Evolutionary conservation across 305 asterid species (phyloP).

Genomic region (Solanum hybrid): DNA sequence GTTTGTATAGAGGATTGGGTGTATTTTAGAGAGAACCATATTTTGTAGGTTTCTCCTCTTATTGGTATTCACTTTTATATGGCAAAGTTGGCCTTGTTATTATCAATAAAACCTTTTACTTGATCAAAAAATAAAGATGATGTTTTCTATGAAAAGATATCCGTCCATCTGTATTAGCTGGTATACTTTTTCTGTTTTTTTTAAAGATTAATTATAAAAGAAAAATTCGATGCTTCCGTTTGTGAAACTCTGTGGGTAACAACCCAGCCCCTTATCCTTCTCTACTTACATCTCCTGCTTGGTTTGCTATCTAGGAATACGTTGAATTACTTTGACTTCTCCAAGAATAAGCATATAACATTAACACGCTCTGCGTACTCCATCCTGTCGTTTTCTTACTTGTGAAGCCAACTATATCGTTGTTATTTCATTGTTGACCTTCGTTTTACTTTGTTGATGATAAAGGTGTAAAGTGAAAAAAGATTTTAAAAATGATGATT

Average conservation of each 20-base stretch:
- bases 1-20: no score
- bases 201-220: background rate
- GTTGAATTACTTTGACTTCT: background rate
- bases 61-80: no score
- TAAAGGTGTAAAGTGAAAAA: background rate
- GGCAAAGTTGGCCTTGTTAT: no score
- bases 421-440: background rate
- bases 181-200: background rate
- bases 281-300: background rate
- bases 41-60: no score
- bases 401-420: background rate
- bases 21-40: no score
- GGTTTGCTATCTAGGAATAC: background rate
- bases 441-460: background rate
- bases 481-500: background rate
- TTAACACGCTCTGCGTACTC: background rate
- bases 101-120: no score
- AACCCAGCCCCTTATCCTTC: background rate
- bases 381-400: background rate
- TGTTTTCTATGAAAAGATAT: background rate
- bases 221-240: background rate
- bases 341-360: background rate
- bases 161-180: background rate
- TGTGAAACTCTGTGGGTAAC: background rate
- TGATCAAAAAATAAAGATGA: background rate